These are phyloP conservation scores for Zea luxurians DNA, from an alignment of 176 grass and related monocot genomes.

Conservation along the genomic window DNA sequence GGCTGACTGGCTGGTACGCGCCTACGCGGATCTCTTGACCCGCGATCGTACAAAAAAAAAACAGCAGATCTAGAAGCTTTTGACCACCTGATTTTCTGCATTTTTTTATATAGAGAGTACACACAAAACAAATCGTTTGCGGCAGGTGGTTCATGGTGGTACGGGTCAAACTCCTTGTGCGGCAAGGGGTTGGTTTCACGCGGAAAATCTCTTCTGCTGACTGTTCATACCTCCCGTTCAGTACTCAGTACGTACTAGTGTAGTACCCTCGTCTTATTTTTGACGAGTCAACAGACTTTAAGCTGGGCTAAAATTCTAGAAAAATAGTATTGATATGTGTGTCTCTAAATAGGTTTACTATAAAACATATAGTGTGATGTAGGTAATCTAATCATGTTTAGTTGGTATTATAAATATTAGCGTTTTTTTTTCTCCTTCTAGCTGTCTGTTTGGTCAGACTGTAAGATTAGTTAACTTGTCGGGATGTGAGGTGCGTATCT, in stretches of 20 bases:
- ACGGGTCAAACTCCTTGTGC: constrained; percentile 40
- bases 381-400: no score
- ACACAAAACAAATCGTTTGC: neutral
- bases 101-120: neutral
- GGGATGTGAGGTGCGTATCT: no score
- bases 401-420: no score
- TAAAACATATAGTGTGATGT: no score
- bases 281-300: no score
- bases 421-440: no score
- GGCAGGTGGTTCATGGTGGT: neutral
- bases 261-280: neutral
- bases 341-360: no score
- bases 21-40: neutral
- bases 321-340: no score
- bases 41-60: neutral
- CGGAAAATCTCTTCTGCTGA: constrained; percentile 26
- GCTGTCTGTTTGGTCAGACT: no score
- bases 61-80: constrained; percentile 43
- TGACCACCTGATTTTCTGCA: neutral
- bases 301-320: no score
- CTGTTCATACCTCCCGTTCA: neutral
- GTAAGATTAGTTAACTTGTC: no score
- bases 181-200: constrained; percentile 23
- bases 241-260: neutral
- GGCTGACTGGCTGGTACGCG: neutral